phyloP scores from a whole-genome alignment of 169 alveolate species.

The Eimeria brunetti region DNA sequence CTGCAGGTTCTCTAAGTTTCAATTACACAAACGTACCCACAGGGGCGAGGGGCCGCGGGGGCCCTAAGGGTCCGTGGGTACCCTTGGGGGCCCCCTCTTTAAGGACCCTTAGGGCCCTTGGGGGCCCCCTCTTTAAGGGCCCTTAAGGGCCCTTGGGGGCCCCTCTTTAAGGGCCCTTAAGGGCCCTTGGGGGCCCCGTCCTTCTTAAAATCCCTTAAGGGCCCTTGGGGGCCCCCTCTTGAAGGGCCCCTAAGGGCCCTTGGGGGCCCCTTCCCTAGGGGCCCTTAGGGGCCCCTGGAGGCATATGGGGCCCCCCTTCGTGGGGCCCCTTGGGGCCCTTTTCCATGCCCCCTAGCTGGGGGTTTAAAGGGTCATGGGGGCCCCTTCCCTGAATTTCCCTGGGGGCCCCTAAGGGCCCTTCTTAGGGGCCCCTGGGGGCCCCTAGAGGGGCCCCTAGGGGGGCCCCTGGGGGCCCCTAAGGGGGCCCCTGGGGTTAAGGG shows the following conservation, averaged over 20 bases:
- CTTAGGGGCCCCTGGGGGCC: conserved; percentile 29
- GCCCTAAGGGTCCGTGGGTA: neutral
- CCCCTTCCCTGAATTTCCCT: too few relatives aligned
- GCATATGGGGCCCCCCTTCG: neutral
- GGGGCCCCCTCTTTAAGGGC: too few relatives aligned
- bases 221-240: neutral
- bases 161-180: neutral
- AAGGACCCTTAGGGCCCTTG: too few relatives aligned
- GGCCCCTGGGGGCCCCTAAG: neutral
- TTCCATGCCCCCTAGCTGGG: too few relatives aligned
- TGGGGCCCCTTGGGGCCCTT: too few relatives aligned
- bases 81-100: neutral
- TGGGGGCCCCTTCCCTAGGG: neutral
- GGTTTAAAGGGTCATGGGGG: too few relatives aligned
- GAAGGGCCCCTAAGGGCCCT: neutral
- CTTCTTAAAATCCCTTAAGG: neutral
- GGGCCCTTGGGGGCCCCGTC: neutral
- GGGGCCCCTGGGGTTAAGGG: conserved; percentile 6
- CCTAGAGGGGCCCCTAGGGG: neutral
- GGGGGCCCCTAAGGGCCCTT: neutral
- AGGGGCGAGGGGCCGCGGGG: too few relatives aligned
- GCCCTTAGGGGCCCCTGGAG: conserved; percentile 20
- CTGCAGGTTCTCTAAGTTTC: too few relatives aligned
- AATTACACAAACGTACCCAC: too few relatives aligned
- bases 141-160: too few relatives aligned